phyloP scores from a whole-genome alignment of 2,329 filamentous ascomycete species.

The Penicillium sp. region DNA sequence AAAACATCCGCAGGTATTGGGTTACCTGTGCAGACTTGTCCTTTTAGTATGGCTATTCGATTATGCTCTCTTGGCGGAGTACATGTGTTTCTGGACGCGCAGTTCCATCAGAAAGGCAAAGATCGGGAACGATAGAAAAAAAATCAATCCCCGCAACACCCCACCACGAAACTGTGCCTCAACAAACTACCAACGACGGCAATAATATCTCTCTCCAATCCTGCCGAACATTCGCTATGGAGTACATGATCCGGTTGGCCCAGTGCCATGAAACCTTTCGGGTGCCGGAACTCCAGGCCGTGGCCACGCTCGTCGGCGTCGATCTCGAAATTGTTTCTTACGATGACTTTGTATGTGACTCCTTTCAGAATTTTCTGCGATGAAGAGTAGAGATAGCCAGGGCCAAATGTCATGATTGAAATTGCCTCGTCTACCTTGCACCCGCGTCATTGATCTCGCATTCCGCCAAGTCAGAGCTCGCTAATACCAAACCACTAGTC shows the following conservation, averaged over 20 bases:
- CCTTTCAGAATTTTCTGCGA: not conserved
- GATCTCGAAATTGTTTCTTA: conserved; percentile 72
- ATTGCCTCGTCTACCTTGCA: not conserved
- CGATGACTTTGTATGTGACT: conserved; percentile 60
- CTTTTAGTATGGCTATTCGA: not conserved
- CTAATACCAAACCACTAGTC: conserved; percentile 53
- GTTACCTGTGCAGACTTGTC: no score
- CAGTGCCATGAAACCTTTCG: conserved; percentile 92
- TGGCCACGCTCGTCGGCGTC: conserved; percentile 65
- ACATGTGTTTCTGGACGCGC: not conserved
- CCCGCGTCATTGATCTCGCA: not conserved
- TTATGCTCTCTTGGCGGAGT: no score
- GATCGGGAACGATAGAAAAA: conserved; percentile 12
- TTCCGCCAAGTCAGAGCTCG: not conserved
- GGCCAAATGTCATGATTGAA: not conserved
- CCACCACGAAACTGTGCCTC: conserved; percentile 5
- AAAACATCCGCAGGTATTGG: not conserved
- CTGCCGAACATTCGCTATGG: conserved; percentile 40
- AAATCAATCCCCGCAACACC: conserved; percentile 15
- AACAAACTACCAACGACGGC: not conserved
- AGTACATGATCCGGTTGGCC: conserved; percentile 84
- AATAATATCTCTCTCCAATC: not conserved
- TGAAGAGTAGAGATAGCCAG: not conserved
- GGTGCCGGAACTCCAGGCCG: conserved; percentile 72
- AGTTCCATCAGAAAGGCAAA: not conserved